A percentile compares a stretch with the other conserved stretches of the same genome.
These are phyloP conservation scores for Pestalotiopsis sp. DNA, from an alignment of 2,329 filamentous ascomycete genomes.

Conservation along the genomic window DNA sequence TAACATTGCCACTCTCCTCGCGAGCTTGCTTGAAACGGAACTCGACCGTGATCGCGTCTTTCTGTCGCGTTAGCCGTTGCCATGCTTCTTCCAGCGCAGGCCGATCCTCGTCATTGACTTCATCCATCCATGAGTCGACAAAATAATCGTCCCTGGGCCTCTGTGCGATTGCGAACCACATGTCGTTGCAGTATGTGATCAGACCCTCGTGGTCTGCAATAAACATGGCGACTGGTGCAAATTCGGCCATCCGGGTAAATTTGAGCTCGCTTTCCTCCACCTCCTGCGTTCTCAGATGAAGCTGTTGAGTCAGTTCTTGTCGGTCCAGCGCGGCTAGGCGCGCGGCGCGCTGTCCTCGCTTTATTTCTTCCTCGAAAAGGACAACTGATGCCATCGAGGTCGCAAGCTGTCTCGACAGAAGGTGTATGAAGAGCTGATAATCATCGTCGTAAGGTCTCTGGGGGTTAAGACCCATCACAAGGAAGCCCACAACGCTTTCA, in stretches of 20 bases:
- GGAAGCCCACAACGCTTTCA: constrained; percentile 73
- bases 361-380: constrained; percentile 81
- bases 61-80: constrained; percentile 61
- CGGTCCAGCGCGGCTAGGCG: constrained; percentile 74
- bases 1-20: constrained; percentile 57
- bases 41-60: constrained; percentile 66
- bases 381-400: constrained; percentile 82
- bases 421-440: constrained; percentile 74
- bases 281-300: constrained; percentile 64
- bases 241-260: constrained; percentile 83
- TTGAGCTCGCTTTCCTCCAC: constrained; percentile 70
- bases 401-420: constrained; percentile 73
- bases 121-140: constrained; percentile 70
- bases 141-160: constrained; percentile 56
- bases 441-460: constrained; percentile 78
- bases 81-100: constrained; percentile 59
- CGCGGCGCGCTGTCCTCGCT: constrained; percentile 70
- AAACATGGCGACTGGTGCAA: constrained; percentile 81
- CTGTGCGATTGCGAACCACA: constrained; percentile 71
- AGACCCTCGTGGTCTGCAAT: constrained; percentile 72
- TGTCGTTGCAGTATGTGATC: constrained; percentile 81
- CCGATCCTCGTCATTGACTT: constrained; percentile 67
- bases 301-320: constrained; percentile 74
- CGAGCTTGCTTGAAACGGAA: constrained; percentile 74
- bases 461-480: constrained; percentile 78